Conservation (phyloP, 2,329 filamentous ascomycete genomes). For the Botrytis aclada region DNA sequence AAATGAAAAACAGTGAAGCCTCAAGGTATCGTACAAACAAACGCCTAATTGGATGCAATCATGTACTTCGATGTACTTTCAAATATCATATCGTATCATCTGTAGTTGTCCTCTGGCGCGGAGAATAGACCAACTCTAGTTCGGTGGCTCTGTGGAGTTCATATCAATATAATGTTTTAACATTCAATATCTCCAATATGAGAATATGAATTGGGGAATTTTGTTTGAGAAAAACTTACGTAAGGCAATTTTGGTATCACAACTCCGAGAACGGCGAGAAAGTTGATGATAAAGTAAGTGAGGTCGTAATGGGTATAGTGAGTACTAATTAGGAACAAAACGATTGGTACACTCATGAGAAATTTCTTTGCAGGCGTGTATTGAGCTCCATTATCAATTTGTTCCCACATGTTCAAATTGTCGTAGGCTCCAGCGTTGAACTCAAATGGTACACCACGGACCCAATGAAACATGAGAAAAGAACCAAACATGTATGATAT, state of each 20-base stretch:
- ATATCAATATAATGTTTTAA: constrained; percentile 21
- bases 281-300: constrained; percentile 96
- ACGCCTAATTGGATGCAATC: constrained; percentile 29
- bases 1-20: constrained; percentile 24
- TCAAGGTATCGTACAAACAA: constrained; percentile 38
- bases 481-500: constrained; percentile 99
- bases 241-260: constrained; percentile 95
- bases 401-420: constrained; percentile 99
- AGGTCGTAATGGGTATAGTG: constrained; percentile 99
- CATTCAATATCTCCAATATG: background rate
- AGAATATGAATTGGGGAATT: background rate
- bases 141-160: constrained; percentile 62
- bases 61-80: constrained; percentile 12
- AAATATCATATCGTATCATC: constrained; percentile 19
- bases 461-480: constrained; percentile 99
- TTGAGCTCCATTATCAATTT: constrained; percentile 98
- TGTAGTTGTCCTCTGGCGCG: constrained; percentile 56
- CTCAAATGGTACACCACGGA: constrained; percentile 95
- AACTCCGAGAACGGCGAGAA: constrained; percentile 84
- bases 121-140: constrained; percentile 74
- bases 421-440: constrained; percentile 99
- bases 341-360: constrained; percentile 86
- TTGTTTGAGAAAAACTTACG: constrained; percentile 53
- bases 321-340: constrained; percentile 92
- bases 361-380: constrained; percentile 99